A percentile compares a stretch with the other conserved stretches of the same genome.
phyloP scores from a whole-genome alignment of 2,329 filamentous ascomycete species.

The Meredithiella fracta region DNA sequence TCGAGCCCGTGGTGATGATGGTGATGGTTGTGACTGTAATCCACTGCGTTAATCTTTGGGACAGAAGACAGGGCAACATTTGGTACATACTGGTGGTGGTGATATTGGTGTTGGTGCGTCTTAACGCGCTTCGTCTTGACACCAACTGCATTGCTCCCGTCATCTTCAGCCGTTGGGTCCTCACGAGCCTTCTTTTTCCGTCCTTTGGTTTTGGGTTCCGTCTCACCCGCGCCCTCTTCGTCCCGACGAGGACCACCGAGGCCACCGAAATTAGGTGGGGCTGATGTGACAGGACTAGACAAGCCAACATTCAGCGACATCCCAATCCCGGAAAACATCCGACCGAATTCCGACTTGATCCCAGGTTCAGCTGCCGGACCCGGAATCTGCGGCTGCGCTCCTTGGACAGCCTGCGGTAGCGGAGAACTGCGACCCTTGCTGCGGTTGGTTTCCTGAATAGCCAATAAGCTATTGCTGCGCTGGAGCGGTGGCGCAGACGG shows the following conservation, averaged over 20 bases:
- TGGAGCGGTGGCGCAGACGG: conserved; percentile 28
- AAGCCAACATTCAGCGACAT: conserved; percentile 36
- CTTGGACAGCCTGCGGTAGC: conserved; percentile 82
- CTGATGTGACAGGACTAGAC: conserved; percentile 33
- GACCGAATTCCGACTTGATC: conserved; percentile 87
- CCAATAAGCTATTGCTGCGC: conserved; percentile 43
- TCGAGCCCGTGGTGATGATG: conserved; percentile 46
- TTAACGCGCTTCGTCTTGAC: conserved; percentile 51
- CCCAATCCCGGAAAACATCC: conserved; percentile 87
- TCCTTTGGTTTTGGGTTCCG: conserved; percentile 25
- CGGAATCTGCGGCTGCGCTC: conserved; percentile 65
- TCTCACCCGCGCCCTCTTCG: conserved; percentile 29
- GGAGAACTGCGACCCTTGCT: conserved; percentile 66
- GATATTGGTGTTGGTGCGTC: conserved; percentile 36
- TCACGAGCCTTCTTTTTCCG: conserved; percentile 61
- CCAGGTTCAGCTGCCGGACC: conserved; percentile 69
- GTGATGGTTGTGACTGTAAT: conserved; percentile 20
- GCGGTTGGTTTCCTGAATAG: conserved; percentile 63
- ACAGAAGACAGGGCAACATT: conserved; percentile 2
- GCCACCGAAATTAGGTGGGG: conserved; percentile 20
- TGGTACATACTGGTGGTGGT: conserved; percentile 47
- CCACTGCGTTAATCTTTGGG: neutral
- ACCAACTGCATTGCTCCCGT: conserved; percentile 48
- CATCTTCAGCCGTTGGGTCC: conserved; percentile 51
- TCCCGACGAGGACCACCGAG: conserved; percentile 31